phyloP scores from a whole-genome alignment of 305 asterid genomes.

The Fraxinus floribunda region DNA sequence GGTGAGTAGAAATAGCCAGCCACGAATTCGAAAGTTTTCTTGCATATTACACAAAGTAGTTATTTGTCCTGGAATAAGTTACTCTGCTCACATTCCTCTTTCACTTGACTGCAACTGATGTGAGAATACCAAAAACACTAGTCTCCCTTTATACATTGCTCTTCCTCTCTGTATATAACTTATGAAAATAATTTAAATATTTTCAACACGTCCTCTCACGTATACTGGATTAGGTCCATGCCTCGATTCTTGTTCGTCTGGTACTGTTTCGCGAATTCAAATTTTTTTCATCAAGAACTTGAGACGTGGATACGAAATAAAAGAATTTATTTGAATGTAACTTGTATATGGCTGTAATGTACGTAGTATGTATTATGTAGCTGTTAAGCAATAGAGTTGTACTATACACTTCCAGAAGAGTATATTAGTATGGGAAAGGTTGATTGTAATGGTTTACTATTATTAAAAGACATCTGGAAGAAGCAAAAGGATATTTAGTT shows the following conservation, averaged over 20 bases:
- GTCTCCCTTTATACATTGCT: constrained; percentile 23
- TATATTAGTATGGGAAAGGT: constrained; percentile 7
- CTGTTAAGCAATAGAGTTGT: neutral
- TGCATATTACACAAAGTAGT: constrained; percentile 49
- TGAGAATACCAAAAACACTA: constrained; percentile 32
- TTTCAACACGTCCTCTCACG: neutral
- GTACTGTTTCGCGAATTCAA: neutral
- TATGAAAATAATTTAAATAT: neutral
- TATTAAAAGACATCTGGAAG: neutral
- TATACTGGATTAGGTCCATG: neutral
- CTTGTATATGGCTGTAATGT: neutral
- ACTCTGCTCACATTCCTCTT: constrained; percentile 22
- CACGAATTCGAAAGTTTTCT: constrained; percentile 45
- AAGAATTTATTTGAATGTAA: neutral
- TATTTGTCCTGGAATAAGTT: constrained; percentile 9
- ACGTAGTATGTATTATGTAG: constrained; percentile 8
- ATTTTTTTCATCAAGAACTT: neutral
- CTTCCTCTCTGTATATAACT: neutral
- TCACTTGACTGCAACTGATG: constrained; percentile 26
- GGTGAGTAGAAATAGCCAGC: constrained; percentile 39
- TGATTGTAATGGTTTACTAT: neutral
- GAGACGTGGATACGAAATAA: neutral
- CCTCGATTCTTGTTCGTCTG: neutral
- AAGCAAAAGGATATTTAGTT: constrained; percentile 27
- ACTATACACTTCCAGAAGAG: constrained; percentile 25